Base-by-base conservation (phyloP, 2,329 filamentous ascomycete genomes). In the Apiospora marii region DNA sequence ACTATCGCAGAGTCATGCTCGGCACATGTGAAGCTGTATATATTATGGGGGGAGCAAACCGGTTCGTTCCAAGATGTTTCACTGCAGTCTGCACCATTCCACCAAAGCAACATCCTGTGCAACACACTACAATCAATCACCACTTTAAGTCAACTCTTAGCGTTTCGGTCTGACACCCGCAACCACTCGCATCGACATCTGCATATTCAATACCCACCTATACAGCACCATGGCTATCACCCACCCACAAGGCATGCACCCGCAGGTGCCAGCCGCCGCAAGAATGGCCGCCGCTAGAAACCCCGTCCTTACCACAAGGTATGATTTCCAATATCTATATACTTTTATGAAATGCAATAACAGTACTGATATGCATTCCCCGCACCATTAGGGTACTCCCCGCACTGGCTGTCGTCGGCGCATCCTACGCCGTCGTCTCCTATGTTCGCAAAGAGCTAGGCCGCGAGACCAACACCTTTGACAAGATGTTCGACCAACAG, bases 401-500 rank as follows among this genome's bases (percentile, higher is more conserved):
- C 43, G 72, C 72, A 30, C 37, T 77, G 22, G 72, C 73, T 14
- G 73, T 74, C 43, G 48, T 74, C 48, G 75, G 75, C 70, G 75
- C 72, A 68, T 69, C 74, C 67, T 76, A 74, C 67, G 73, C 71
- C 43, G 79, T 79, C 12, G 74, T 71, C 53, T 67, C 76, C 7
- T 81, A 78, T 70, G 76, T 81, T 41, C 68, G 68, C 4, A 71
- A 68, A 4, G 78, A 80, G 46, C 74, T 81, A 8, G 69, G 58
- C 48, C 69, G 68, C 19, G 72, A 77, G n/a, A 69, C 76, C 30
- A 74, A 73, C 24, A 68, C 68, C 41, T 76, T 80, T 69, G 78
- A 80, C 71, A 73, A 71, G 19, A 81, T 81, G 74, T 81, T 78
- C 73, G 51, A 78, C 14, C 77, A 80, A 69, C 78, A 81, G 53